Base-by-base conservation (phyloP, 805 yeast species). In the Candida yuanshanica region DNA sequence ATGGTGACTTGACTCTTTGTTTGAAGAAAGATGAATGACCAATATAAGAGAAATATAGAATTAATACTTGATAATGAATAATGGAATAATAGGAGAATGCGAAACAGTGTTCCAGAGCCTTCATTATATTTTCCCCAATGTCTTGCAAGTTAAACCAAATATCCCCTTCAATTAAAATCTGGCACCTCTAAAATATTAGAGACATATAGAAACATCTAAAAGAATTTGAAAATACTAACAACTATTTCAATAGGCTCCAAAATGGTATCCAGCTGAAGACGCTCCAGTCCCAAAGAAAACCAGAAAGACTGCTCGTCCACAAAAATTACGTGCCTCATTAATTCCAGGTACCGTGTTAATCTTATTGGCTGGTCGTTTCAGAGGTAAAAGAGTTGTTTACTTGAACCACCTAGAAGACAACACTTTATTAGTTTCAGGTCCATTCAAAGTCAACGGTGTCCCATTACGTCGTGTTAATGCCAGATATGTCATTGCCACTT, bases 301-400 rank as follows among this genome's bases (percentile, higher is more conserved):
- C 69, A 86, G 96, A 84, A 87, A 89, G 84, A 68, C 89, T 64
- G 77, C 77, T 64, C 88, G 88, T 69, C 93, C 97, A 67, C 93
- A 88, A 74, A 85, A 85, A 74, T 81, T 91, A 72, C 89, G 98
- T 73, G 79, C 95, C 65, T 84, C 96, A 53, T 77, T 91, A 66
- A 95, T 85, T 57, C 97, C 97, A 72, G 99, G 99, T 71, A 84
- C 97, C 66, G 97, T 91, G 60, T 79, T 93, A 69, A 91, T 91
- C 72, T 77, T 91, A 70, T 81, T 91, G 69, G 97, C 98, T 64
- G 99, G 99, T 70, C 88, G 96, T 75, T 91, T 88, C 95, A 87
- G 99, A 76, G 99, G 99, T 72, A 93, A 91, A 88, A 90, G 99
- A 78, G 99, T 93, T 63, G 97, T 91, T 52, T 85, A 84, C 85